phyloP scores from a whole-genome alignment of 192 early-diverging fungal species.

The Kappamyces sp. region DNA sequence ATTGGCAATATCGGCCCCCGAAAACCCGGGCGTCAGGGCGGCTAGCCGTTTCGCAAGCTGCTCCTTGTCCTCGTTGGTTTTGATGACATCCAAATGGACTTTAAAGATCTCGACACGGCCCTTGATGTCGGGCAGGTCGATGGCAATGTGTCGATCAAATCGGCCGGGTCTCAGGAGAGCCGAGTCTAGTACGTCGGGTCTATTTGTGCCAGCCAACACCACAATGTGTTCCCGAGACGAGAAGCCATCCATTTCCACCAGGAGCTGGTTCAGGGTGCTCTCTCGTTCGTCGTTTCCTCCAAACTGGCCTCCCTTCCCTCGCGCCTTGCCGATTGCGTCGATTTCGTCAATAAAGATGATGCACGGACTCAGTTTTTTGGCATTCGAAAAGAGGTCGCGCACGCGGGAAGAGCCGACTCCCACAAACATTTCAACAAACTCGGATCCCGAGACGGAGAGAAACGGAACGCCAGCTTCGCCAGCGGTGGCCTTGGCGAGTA shows the following conservation, averaged over 20 bases:
- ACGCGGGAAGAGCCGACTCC: slow-evolving; percentile 93
- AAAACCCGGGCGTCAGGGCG: slow-evolving; percentile 95
- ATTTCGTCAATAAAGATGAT: slow-evolving; percentile 99
- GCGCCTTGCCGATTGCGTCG: slow-evolving; percentile 98
- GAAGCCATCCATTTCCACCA: slow-evolving; percentile 99
- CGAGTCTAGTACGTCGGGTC: slow-evolving; percentile 93
- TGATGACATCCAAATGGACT: slow-evolving; percentile 89
- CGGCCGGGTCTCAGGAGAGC: slow-evolving; percentile 95
- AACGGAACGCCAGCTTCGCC: slow-evolving; percentile 98
- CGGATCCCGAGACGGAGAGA: slow-evolving; percentile 96
- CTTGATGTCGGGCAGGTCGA: slow-evolving; percentile 95
- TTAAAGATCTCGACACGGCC: slow-evolving; percentile 94
- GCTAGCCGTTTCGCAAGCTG: slow-evolving; percentile 79
- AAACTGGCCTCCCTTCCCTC: slow-evolving; percentile 74
- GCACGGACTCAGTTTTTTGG: slow-evolving; percentile 95
- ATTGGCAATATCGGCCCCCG: slow-evolving; percentile 96
- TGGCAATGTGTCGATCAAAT: slow-evolving; percentile 96
- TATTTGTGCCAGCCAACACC: slow-evolving; percentile 95
- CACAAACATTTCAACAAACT: slow-evolving; percentile 99
- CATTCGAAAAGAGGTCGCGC: slow-evolving; percentile 92
- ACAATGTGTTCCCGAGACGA: slow-evolving; percentile 82
- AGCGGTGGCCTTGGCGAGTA: slow-evolving; percentile 97
- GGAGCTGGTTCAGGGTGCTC: slow-evolving; percentile 90
- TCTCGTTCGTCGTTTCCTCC: slow-evolving; percentile 99
- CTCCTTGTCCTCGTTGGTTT: slow-evolving; percentile 63